Evolutionary conservation across 257 asterid genomes (phyloP).

Genomic region (Buddleja alternifolia): DNA sequence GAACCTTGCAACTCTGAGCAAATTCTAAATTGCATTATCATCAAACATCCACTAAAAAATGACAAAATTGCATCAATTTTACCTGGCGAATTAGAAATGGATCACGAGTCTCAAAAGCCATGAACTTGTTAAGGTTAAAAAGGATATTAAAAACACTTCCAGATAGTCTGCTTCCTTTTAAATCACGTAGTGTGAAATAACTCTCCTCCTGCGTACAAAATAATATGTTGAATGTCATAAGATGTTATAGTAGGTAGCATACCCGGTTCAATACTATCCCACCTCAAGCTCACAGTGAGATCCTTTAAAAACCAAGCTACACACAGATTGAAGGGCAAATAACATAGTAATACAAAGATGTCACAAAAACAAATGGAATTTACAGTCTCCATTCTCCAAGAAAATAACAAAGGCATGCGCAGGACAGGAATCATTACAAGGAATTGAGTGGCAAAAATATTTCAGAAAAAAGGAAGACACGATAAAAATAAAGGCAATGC

Average conservation of each 20-base stretch:
- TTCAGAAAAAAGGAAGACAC: slow-evolving; percentile 9
- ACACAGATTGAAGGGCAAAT: not conserved
- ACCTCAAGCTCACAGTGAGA: not conserved
- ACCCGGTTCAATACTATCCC: not conserved
- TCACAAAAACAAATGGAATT: not conserved
- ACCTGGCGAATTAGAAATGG: slow-evolving; percentile 99
- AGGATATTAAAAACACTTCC: slow-evolving; percentile 94
- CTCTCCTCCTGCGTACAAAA: slow-evolving; percentile 72
- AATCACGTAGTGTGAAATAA: slow-evolving; percentile 78
- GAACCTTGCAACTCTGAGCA: slow-evolving; percentile 13
- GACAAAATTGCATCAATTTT: slow-evolving; percentile 24
- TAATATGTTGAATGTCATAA: slow-evolving; percentile 25
- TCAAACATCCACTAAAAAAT: not conserved
- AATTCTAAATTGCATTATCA: slow-evolving; percentile 8
- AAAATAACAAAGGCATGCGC: slow-evolving; percentile 4
- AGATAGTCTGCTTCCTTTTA: slow-evolving; percentile 85
- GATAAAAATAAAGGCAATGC: not conserved
- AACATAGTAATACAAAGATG: not conserved
- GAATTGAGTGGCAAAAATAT: slow-evolving; percentile 4
- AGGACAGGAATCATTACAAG: slow-evolving; percentile 22
- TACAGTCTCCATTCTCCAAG: not conserved
- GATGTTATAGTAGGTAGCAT: slow-evolving; percentile 5
- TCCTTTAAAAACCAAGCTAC: slow-evolving; percentile 5
- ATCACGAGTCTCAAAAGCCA: slow-evolving; percentile 99
- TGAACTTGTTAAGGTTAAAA: slow-evolving; percentile 96